Evolutionary conservation across 148 eudicot species (phyloP).

Genomic region (Vaccinium darrowii): DNA sequence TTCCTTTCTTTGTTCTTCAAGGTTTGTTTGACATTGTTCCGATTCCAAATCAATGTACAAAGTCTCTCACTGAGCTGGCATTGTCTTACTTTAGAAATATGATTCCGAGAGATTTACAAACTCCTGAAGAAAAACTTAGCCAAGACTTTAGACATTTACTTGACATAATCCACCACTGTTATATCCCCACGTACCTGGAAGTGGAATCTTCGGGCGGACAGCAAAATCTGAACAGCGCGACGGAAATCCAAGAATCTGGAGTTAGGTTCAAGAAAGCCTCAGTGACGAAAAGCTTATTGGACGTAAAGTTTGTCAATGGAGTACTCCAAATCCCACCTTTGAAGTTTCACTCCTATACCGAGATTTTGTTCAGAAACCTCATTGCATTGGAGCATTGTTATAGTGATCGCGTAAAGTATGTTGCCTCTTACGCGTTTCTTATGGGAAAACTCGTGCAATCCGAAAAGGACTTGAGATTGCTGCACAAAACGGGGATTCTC

Average conservation of each 20-base stretch:
- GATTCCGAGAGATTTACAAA: slow-evolving; percentile 28
- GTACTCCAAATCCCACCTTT: slow-evolving; percentile 45
- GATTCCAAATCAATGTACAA: slow-evolving; percentile 27
- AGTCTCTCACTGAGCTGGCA: slow-evolving; percentile 38
- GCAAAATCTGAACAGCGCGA: neutral
- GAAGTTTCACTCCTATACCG: slow-evolving; percentile 36
- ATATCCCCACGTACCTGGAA: slow-evolving; percentile 36
- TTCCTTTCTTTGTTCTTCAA: slow-evolving; percentile 51
- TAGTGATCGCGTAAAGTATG: slow-evolving; percentile 27
- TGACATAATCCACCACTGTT: slow-evolving; percentile 48
- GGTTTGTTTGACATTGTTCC: slow-evolving; percentile 39
- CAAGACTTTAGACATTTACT: slow-evolving; percentile 48
- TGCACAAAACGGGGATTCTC: slow-evolving; percentile 30
- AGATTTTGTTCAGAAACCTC: slow-evolving; percentile 37
- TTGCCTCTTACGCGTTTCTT: slow-evolving; percentile 45
- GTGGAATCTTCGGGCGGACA: neutral
- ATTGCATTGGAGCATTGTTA: slow-evolving; percentile 20
- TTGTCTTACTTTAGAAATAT: slow-evolving; percentile 43
- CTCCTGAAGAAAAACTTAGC: slow-evolving; percentile 24
- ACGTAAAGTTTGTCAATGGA: slow-evolving; percentile 36
- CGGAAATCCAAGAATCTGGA: slow-evolving; percentile 15
- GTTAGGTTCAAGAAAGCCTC: slow-evolving; percentile 21
- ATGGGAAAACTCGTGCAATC: slow-evolving; percentile 35
- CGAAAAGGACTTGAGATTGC: slow-evolving; percentile 31
- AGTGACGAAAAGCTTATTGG: slow-evolving; percentile 25